Evolutionary conservation across 2,329 filamentous ascomycete genomes (phyloP), one percentile per base, ranked within the genome.

Genomic region (Cadophora malorum): DNA sequence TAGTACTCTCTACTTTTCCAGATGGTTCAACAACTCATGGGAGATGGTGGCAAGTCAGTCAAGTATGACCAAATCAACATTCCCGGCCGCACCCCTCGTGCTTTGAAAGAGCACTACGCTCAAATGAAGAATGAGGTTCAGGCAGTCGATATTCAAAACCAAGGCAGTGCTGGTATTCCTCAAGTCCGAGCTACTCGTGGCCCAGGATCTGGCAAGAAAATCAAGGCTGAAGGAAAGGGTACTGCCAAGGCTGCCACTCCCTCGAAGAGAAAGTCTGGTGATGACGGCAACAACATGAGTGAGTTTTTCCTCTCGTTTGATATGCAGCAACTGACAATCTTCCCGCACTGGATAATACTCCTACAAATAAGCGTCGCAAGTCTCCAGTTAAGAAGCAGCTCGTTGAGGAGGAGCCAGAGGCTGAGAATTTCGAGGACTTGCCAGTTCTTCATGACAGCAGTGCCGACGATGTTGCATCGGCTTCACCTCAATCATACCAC

Each of bases 41-140:
- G 10, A 4, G 35, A 33, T 1, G 21, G 50, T 38, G 41, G 33
- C 10, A 38, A 12, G 1, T 16, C 64, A 2, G 28, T 66, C 12
- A 66, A 66, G 59, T 63, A 25, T 19, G 35, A 53, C 7, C 6
- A 31, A 3, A 63, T 63, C 16, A 23, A 21, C 14, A 31, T 63
- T 16, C 49, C 59, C 14, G 49, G 58, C 9, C 59, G 59, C 2
- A 66, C 65, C 21, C n/a, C 65, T 5, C 50, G 60, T 12, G 58
- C 65, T n/a, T 8, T 63, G 0, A 23, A 35, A 1, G 49, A 66
- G 10, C 58, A 45, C 12, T 66, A 25, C 14, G 56, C 4, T n/a
- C 7, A 66, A 47, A 33, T 66, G n/a, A 41, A 55, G 28, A 41
- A 45, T 4, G 58, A 56, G 1, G 33, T 45, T 3, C 21, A 25